phyloP scores from a whole-genome alignment of 2,329 filamentous ascomycete species.

The Apiospora saccharicola region DNA sequence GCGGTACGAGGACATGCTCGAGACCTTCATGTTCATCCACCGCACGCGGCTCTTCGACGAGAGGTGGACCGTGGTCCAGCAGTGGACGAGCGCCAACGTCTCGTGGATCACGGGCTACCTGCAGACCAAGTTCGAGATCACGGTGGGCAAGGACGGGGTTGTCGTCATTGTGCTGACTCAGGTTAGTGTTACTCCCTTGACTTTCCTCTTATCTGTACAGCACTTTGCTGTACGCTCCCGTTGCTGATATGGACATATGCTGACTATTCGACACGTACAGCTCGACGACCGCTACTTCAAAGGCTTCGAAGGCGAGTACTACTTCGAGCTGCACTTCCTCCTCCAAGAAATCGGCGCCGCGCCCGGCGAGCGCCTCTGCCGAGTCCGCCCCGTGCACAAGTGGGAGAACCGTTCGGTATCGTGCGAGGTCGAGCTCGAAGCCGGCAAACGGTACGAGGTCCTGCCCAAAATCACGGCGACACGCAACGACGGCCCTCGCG shows the following conservation, averaged over 20 bases:
- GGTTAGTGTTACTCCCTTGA: conserved; percentile 28
- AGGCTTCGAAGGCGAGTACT: conserved; percentile 54
- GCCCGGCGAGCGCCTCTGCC: conserved; percentile 43
- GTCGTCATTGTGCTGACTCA: conserved; percentile 54
- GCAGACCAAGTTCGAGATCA: conserved; percentile 52
- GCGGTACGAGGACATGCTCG: conserved; percentile 52
- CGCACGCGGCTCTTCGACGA: conserved; percentile 56
- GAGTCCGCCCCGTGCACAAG: conserved; percentile 43
- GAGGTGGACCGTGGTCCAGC: conserved; percentile 53
- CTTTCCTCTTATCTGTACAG: conserved; percentile 31
- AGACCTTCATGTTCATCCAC: conserved; percentile 53
- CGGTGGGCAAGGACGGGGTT: conserved; percentile 49
- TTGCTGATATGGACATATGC: no score
- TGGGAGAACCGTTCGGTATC: conserved; percentile 69
- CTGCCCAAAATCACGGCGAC: conserved; percentile 72
- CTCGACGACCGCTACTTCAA: conserved; percentile 55
- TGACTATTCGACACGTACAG: conserved; percentile 33
- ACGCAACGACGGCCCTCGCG: conserved; percentile 34
- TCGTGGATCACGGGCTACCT: conserved; percentile 55
- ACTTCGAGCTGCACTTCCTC: conserved; percentile 52
- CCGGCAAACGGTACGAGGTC: conserved; percentile 69
- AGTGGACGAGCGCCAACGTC: conserved; percentile 52
- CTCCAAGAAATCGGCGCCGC: conserved; percentile 43
- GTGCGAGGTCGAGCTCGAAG: conserved; percentile 74
- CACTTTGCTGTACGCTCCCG: no score